Conservation (phyloP, 1,284 basidiomycete genomes). For the Serendipita sp. region DNA sequence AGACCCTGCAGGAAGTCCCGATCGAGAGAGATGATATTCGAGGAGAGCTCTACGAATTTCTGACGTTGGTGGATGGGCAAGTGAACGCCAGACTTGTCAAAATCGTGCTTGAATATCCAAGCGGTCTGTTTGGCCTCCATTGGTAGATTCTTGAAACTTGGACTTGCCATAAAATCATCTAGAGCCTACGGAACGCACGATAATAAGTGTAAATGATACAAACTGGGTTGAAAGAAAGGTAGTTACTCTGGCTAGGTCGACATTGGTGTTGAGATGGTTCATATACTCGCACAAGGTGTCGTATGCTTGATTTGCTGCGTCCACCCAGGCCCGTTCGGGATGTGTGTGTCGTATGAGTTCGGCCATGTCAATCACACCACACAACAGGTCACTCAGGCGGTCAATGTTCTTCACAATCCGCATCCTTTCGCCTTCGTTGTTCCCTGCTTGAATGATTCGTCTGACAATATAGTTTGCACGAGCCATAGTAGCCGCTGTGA, state of each 20-base stretch:
- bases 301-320: slow-evolving; percentile 76
- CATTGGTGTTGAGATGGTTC: slow-evolving; percentile 93
- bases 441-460: slow-evolving; percentile 51
- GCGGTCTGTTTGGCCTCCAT: slow-evolving; percentile 71
- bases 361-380: slow-evolving; percentile 91
- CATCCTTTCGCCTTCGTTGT: slow-evolving; percentile 56
- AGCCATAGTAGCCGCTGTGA: slow-evolving; percentile 56
- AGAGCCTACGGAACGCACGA: slow-evolving; percentile 34
- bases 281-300: slow-evolving; percentile 91
- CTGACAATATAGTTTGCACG: slow-evolving; percentile 62
- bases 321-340: slow-evolving; percentile 73
- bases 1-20: slow-evolving; percentile 65
- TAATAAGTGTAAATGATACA: neutral
- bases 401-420: slow-evolving; percentile 89
- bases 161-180: slow-evolving; percentile 47
- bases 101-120: slow-evolving; percentile 88
- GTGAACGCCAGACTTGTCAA: slow-evolving; percentile 93
- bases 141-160: slow-evolving; percentile 41
- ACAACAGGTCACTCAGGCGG: slow-evolving; percentile 86
- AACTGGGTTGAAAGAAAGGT: neutral
- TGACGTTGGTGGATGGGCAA: slow-evolving; percentile 64
- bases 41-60: slow-evolving; percentile 81
- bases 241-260: slow-evolving; percentile 79
- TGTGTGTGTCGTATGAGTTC: slow-evolving; percentile 90
- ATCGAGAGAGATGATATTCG: slow-evolving; percentile 80